These are phyloP conservation scores for Taiozyma sp. DNA, from an alignment of 1,139 yeast genomes.

Conservation along the genomic window DNA sequence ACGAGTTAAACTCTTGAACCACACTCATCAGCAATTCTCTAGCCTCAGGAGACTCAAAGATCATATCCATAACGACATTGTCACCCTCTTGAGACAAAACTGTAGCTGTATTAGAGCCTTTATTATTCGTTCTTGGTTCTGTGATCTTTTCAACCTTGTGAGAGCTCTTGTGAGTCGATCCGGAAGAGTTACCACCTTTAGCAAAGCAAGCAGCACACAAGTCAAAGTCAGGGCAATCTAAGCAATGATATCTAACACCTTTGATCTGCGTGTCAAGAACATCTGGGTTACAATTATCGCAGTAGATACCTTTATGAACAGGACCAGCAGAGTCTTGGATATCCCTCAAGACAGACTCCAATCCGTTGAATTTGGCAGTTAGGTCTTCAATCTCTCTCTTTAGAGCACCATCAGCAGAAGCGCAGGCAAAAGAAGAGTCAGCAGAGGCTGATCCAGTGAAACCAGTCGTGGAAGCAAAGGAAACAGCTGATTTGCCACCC, in stretches of 20 bases:
- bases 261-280: background rate
- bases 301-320: background rate
- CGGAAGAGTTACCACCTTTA: background rate
- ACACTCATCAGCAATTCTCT: background rate
- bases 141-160: background rate
- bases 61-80: background rate
- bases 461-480: background rate
- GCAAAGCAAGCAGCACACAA: background rate
- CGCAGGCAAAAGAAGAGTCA: background rate
- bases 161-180: background rate
- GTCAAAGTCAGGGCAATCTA: background rate
- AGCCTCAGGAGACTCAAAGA: background rate
- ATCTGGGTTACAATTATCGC: background rate
- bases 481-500: background rate
- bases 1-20: background rate
- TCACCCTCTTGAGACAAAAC: background rate
- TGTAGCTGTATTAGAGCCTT: background rate
- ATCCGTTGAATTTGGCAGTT: background rate
- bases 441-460: background rate
- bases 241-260: background rate
- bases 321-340: background rate
- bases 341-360: background rate
- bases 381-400: background rate
- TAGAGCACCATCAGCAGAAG: background rate
- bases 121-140: background rate